A percentile compares a stretch with the other conserved stretches of the same genome.
These are phyloP conservation scores for Boechera divaricarpa DNA, from an alignment of 345 rosid genomes.

Conservation along the genomic window DNA sequence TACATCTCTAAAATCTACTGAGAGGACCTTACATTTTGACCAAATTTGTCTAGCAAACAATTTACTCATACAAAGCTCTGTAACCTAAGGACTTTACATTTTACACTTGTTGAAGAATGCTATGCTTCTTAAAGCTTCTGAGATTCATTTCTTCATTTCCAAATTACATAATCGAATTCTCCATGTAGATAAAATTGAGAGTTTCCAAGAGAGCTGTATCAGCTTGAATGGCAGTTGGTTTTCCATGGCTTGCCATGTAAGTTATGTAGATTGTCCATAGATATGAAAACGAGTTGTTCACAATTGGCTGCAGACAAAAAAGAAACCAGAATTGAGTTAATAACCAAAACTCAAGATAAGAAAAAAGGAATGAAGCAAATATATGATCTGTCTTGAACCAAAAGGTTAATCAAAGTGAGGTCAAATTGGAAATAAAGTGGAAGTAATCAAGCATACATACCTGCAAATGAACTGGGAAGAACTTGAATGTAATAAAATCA, in stretches of 20 bases:
- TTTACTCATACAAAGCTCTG: no score
- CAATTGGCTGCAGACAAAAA: constrained; percentile 65
- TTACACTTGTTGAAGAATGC: constrained; percentile 24
- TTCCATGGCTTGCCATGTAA: constrained; percentile 77
- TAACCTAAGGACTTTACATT: constrained; percentile 8
- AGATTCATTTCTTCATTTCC: not conserved
- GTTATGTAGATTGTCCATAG: constrained; percentile 91
- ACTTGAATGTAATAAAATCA: constrained; percentile 88
- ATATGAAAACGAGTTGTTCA: constrained; percentile 91
- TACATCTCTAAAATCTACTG: no score
- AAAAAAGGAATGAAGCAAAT: not conserved
- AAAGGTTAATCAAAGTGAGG: not conserved
- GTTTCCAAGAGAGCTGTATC: constrained; percentile 20
- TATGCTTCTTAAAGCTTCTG: constrained; percentile 19
- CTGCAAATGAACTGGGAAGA: constrained; percentile 88
- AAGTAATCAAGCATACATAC: constrained; percentile 44
- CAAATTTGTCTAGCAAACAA: no score
- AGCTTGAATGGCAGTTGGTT: constrained; percentile 51
- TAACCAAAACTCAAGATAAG: not conserved
- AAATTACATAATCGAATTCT: no score
- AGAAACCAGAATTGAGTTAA: constrained; percentile 2
- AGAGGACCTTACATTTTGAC: no score
- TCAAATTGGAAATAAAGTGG: not conserved
- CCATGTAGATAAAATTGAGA: no score
- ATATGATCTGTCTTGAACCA: not conserved